A percentile compares a stretch with the other conserved stretches of the same genome.
phyloP scores from a whole-genome alignment of 768 basidiomycete genomes.

The Hygrophorus pudorinus region DNA sequence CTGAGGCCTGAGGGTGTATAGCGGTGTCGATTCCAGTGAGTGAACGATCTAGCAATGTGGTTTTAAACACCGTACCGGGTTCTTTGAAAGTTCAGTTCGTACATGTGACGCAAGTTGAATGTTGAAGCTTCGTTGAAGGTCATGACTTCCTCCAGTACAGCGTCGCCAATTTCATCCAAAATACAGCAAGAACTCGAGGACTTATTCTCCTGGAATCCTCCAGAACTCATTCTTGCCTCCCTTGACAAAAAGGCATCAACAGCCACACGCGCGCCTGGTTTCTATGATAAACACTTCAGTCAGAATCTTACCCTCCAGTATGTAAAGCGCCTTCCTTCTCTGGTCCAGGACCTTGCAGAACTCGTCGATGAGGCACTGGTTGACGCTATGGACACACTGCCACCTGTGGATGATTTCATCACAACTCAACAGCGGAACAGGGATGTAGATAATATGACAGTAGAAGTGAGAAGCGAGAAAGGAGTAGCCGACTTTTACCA shows the following conservation, averaged over 20 bases:
- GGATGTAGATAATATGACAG: not conserved
- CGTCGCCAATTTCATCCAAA: too few relatives aligned
- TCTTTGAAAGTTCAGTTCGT: too few relatives aligned
- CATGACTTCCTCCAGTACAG: too few relatives aligned
- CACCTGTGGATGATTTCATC: not conserved
- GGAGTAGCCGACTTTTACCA: slow-evolving; percentile 7
- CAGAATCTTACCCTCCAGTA: slow-evolving; percentile 2
- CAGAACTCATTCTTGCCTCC: not conserved
- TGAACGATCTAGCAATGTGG: too few relatives aligned
- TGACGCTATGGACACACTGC: slow-evolving; percentile 2
- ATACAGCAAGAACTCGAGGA: slow-evolving; percentile 1
- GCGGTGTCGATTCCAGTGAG: too few relatives aligned
- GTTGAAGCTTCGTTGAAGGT: too few relatives aligned
- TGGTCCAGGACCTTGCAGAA: slow-evolving; percentile 4
- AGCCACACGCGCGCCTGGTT: slow-evolving; percentile 4
- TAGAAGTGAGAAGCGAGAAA: not conserved
- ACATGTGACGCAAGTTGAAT: too few relatives aligned
- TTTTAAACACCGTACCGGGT: too few relatives aligned
- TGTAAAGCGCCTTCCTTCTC: slow-evolving; percentile 10
- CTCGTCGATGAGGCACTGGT: slow-evolving; percentile 6
- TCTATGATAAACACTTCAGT: slow-evolving; percentile 9
- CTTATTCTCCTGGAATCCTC: slow-evolving; percentile 8
- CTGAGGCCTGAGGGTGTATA: too few relatives aligned
- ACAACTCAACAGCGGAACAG: too few relatives aligned
- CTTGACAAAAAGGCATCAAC: slow-evolving; percentile 1